Base-by-base conservation (phyloP, 495 filamentous ascomycete species). In the Penicillium lagena region DNA sequence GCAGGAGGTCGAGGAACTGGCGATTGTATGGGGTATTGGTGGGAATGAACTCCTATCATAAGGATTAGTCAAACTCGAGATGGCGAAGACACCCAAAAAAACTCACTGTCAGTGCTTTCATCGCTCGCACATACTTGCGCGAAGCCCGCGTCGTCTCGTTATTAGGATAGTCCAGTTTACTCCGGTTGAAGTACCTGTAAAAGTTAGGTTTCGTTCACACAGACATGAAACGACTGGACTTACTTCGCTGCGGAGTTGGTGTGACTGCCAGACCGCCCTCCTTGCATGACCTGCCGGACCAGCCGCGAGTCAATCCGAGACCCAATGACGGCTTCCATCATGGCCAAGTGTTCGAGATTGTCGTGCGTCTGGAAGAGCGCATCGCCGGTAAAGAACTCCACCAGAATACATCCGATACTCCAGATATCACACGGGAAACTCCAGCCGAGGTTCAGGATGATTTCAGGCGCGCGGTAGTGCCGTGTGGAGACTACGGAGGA, bases 341-440 rank as follows among this genome's bases (percentile, higher is more conserved):
- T 98, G n/a, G 90, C 93, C 37, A 98, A 71, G 69, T 98, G 93
- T 60, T 97, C 93, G 7, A 96, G 78, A 54, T 97, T 97, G 69
- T 98, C 93, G 56, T 97, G 93, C 0, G 93, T 97, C 63, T 98
- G 93, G 60, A 98, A 98, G 3, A 98, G 71, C 12, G 94, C 93
- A 66, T 98, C 94, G 4, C 94, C 93, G 2, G 94, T 98, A 60
- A 89, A 98, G 66, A 97, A 98, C 54, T 98, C 93, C n/a, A 98
- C 94, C 35, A 98, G 68, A 49, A 98, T 98, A 55, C 93, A 98
- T 7, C 94, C 94, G 40, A 98, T 96, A 70, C 91, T 97, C 94
- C 93, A 98, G 37, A 98, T 90, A 56, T 98, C 93, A 58, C 94
- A 97, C 0, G 93, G 91, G 60, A 86, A 96, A 46, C 89, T 96